A percentile compares a stretch with the other conserved stretches of the same genome.
These are phyloP conservation scores for Salvia rosmarinus DNA, from an alignment of 257 asterid species.

Conservation along the genomic window DNA sequence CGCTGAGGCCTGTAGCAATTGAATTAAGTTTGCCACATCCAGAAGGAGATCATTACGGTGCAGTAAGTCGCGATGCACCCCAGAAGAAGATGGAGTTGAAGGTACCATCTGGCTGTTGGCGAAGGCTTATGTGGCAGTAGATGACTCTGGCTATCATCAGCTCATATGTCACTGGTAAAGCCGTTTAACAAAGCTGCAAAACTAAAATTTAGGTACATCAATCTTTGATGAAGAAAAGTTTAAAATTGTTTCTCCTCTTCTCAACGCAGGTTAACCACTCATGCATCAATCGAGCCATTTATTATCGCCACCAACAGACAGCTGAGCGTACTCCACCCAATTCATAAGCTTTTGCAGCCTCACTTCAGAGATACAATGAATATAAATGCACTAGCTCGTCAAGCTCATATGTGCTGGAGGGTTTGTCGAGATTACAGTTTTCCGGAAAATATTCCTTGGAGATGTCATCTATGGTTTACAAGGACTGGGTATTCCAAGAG, in stretches of 20 bases:
- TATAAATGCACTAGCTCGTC: slow-evolving; percentile 68
- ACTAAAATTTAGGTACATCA: slow-evolving; percentile 12
- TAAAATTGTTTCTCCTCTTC: neutral
- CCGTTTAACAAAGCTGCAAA: neutral
- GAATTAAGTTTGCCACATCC: slow-evolving; percentile 83
- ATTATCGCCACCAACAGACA: slow-evolving; percentile 77
- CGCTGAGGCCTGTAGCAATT: slow-evolving; percentile 70
- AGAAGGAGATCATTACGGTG: slow-evolving; percentile 56
- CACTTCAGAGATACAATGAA: slow-evolving; percentile 81
- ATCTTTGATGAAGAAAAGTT: neutral
- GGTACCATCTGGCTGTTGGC: slow-evolving; percentile 75
- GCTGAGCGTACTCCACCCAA: slow-evolving; percentile 78
- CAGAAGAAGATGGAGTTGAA: slow-evolving; percentile 63
- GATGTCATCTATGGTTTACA: slow-evolving; percentile 55
- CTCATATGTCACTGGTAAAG: slow-evolving; percentile 77
- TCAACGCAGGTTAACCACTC: slow-evolving; percentile 65
- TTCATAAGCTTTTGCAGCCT: slow-evolving; percentile 77
- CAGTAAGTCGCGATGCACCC: slow-evolving; percentile 56
- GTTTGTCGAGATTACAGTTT: slow-evolving; percentile 60
- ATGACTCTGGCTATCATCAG: slow-evolving; percentile 78
- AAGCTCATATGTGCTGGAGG: slow-evolving; percentile 69
- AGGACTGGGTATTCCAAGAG: slow-evolving; percentile 66
- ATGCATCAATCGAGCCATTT: slow-evolving; percentile 78
- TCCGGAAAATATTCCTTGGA: slow-evolving; percentile 67
- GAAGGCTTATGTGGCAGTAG: slow-evolving; percentile 72